Conservation (phyloP, 345 rosid genomes). For the Eucalyptus fibrosa region DNA sequence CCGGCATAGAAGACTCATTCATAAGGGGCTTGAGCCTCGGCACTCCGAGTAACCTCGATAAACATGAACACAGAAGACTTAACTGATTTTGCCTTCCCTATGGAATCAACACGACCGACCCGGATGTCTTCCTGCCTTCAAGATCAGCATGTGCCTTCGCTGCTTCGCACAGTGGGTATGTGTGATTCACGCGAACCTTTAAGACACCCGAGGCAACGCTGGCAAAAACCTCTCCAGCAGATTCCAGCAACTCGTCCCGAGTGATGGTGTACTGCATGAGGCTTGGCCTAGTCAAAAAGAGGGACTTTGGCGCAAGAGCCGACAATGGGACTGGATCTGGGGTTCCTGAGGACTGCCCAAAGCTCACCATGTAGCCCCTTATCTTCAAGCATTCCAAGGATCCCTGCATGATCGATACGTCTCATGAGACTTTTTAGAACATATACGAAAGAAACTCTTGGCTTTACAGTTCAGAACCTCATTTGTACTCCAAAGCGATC, state of each 20-base stretch:
- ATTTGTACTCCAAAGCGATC: not conserved
- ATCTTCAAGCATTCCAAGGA: constrained; percentile 69
- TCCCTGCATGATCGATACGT: constrained; percentile 24
- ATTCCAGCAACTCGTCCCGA: constrained; percentile 65
- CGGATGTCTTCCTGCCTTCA: constrained; percentile 58
- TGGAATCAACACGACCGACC: constrained; percentile 71
- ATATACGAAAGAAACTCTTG: not conserved
- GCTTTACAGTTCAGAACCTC: not conserved
- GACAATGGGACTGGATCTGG: constrained; percentile 71
- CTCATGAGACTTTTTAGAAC: not conserved
- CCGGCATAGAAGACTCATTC: not conserved
- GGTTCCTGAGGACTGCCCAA: constrained; percentile 78
- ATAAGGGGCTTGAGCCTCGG: not conserved
- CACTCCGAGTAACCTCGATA: not conserved
- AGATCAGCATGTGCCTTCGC: constrained; percentile 73
- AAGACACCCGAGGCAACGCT: constrained; percentile 48
- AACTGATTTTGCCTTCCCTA: not conserved
- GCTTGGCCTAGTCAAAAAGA: constrained; percentile 79
- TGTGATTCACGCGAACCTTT: constrained; percentile 54
- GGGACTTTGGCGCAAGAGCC: constrained; percentile 56
- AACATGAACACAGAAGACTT: not conserved
- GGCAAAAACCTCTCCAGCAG: constrained; percentile 65
- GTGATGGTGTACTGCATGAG: constrained; percentile 57
- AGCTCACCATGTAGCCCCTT: constrained; percentile 80
- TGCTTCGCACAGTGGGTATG: constrained; percentile 60